Evolutionary conservation across 2,329 filamentous ascomycete species (phyloP), one percentile per base, ranked within the genome.

Genomic region (Alternaria solani): DNA sequence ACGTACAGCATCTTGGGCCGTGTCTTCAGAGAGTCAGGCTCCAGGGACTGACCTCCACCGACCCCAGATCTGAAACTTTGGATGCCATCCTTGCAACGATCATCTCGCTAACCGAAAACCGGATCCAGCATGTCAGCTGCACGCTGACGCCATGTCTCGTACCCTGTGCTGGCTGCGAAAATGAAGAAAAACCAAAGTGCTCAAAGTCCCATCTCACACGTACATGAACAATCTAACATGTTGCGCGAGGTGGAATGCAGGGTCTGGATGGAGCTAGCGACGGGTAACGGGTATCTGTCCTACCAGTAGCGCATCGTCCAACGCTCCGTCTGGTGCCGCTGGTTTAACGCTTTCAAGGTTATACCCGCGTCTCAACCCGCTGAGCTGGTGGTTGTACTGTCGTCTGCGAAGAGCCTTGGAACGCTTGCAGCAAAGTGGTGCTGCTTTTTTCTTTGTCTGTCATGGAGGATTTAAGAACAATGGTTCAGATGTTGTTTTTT

Each of bases 101-200:
- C 52, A 38, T 53, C 48, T 68, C 63, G 65, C 65, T 59, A 57
- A 59, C 32, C n/a, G 46, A 48, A 62, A 58, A 55, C 55, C 30
- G 51, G 44, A 39, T 61, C 54, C 52, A 48, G 43, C 36, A 18
- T 16, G 36, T 20, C 46, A 51, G 46, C 63, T 62, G 61, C 61
- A 54, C 39, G 36, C 62, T 66, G 63, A 67, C 65, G 63, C 61
- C 26, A 67, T 52, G 23, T 36, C 47, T 46, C 55, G 55, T 36
- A 23, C 7, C 30, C 1, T 26, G 34, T 18, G 26, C 38, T 44
- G 38, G 32, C 14, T 9, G 46, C 23, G 16, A 5, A 34, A 25
- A 38, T 7, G 5, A 38, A 20, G 2, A 53, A 6, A 25, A 25
- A 12, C 11, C 4, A 2, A 30, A 30, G 5, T 30, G 28, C 28